Conservation (phyloP, 148 eudicot species). For the Vaccinium corymbosum region DNA sequence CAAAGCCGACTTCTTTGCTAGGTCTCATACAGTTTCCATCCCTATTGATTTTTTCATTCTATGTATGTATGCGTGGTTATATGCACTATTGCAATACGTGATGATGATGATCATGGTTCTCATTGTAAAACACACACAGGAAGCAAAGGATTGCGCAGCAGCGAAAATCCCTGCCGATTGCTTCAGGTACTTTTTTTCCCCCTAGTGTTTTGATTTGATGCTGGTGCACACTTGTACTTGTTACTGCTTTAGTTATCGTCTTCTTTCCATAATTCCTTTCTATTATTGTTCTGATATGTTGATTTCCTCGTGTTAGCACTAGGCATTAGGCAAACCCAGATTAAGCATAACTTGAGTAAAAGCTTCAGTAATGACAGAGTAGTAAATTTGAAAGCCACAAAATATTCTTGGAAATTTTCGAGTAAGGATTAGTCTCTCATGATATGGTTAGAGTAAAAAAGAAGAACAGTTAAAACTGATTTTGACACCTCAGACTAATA, state of each 20-base stretch:
- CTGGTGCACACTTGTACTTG: background rate
- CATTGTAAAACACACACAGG: constrained; percentile 21
- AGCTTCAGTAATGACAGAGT: background rate
- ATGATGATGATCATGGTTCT: background rate
- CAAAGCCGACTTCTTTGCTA: constrained; percentile 16
- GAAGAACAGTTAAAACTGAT: background rate
- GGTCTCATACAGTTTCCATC: background rate
- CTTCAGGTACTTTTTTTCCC: constrained; percentile 44
- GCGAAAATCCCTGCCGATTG: constrained; percentile 68
- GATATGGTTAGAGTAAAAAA: background rate
- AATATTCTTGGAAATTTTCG: background rate
- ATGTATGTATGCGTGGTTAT: background rate
- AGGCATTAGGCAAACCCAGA: background rate
- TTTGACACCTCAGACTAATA: background rate
- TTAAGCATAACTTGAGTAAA: background rate
- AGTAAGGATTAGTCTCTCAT: background rate
- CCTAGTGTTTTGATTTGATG: background rate
- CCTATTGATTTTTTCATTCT: background rate
- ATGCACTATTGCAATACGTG: background rate
- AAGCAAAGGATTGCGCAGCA: constrained; percentile 54
- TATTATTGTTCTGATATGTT: background rate
- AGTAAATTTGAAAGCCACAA: background rate
- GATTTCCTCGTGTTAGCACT: too few relatives aligned
- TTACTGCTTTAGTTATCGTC: background rate
- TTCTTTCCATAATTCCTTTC: background rate